Base-by-base conservation (phyloP, 208 protist genomes). In the Trypanosoma vivax region DNA sequence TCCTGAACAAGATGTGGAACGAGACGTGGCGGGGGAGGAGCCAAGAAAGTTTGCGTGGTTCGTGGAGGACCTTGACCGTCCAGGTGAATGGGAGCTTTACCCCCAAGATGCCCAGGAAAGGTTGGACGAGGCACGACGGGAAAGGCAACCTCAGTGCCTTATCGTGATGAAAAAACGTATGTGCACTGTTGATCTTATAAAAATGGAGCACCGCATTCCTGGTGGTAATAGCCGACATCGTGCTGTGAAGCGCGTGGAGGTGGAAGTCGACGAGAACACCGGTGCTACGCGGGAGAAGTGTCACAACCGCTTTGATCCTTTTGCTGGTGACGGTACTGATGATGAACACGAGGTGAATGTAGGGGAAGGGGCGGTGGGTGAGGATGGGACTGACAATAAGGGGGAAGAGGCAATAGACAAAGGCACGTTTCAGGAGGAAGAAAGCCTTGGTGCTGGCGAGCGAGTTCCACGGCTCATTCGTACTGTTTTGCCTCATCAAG, bases 71-170 rank as follows among this genome's bases (percentile, higher is more conserved):
- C 37, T 80, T 9, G 69, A 82, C 37, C 43, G 48, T 1, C 66
- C 71, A 1, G 80, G 73, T 16, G 65, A 69, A 43, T 92, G 74
- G 68, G 76, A 87, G 50, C 50, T 59, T 19, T 89, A 89, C 63
- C 46, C 58, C 9, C 41, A 47, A 19, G 78, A 89, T 45, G 73
- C 61, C 7, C 62, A 62, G 5, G 38, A 63, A 9, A 55, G 85
- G 28, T 66, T 92, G 1, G 80, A 92, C 41, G 69, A 66, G 16
- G 77, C 85, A 28, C 82, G 76, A 23, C 50, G 73, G 11, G 18
- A 40, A 11, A 39, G 63, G 13, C 30, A 62, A 10, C 13, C 24
- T 25, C 71, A 51, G 30, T 84, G 75, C 59, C 50, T 70, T 0
- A 68, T 92, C 23, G 65, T 79, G 14, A 50, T 77, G 40, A 75